A percentile compares a stretch with the other conserved stretches of the same genome.
phyloP scores from a whole-genome alignment of 345 rosid genomes.

The Turnera subulata region DNA sequence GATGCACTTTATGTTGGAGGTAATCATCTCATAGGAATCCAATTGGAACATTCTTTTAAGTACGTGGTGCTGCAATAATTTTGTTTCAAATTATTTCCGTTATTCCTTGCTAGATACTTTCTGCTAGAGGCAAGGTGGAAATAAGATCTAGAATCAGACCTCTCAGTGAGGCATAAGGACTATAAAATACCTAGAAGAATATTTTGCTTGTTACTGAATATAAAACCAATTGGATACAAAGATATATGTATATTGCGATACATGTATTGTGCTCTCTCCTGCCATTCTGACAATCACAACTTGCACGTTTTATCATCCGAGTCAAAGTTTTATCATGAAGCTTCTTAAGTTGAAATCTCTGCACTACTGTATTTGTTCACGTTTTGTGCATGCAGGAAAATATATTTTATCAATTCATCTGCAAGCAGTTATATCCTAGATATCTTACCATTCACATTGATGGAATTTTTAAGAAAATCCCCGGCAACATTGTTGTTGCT shows the following conservation, averaged over 20 bases:
- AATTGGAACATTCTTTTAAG: not conserved
- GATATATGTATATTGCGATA: no score
- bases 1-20: slow-evolving; percentile 92
- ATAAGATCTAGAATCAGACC: no score
- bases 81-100: not conserved
- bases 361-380: no score
- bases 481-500: not conserved
- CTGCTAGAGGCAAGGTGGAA: no score
- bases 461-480: not conserved
- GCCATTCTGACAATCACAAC: not conserved
- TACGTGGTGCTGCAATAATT: not conserved
- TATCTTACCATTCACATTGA: no score
- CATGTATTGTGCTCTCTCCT: not conserved
- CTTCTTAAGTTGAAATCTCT: not conserved
- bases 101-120: not conserved
- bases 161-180: not conserved
- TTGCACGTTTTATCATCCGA: not conserved
- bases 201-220: no score
- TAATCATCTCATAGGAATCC: slow-evolving; percentile 21
- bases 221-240: no score
- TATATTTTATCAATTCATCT: not conserved
- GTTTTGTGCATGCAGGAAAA: not conserved
- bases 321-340: not conserved
- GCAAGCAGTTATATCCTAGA: not conserved
- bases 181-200: no score